Evolutionary conservation across 805 yeast species (phyloP), one percentile per base, ranked within the genome.

Genomic region (Metschnikowia orientalis): DNA sequence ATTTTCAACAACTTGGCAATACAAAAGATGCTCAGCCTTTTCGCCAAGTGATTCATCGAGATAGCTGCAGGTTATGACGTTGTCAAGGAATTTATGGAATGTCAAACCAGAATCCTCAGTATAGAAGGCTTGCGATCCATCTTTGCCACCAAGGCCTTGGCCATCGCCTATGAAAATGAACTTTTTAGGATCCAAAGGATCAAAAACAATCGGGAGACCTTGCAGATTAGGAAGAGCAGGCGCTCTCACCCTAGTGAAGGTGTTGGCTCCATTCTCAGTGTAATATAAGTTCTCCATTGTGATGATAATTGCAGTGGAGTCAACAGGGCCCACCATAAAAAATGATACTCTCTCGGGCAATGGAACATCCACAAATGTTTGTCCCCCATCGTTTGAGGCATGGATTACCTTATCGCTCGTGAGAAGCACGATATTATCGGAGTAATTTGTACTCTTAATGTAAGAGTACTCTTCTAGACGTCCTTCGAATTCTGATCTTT

Each of bases 321-420:
- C 69, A 42, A 67, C 65, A 40, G 69, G 71, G 41, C 92, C 88
- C 26, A 75, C 73, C 24, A 63, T 62, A n/a, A 81, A 65, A n/a
- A 72, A 74, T 5, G 69, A 39, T 30, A 82, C 64, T 10, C 62
- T 63, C 11, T 73, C 62, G 6, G 47, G 67, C 5, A 26, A 42
- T 2, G 65, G 60, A 13, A 75, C 54, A 30, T 50, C 52, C 17
- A 54, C 56, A 59, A 83, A 75, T 2, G 52, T 48, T 3, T 57
- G 48, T 9, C 90, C 90, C 24, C 83, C 83, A 53, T 87, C 79
- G 46, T 73, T 80, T 0, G 96, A 83, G 6, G 85, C 70, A 46
- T 64, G 81, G 2, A 78, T 71, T 4, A 63, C 61, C 28, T 72
- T 65, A 8, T 67, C 61, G 16, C 59, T 53, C 0, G 90, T 81